phyloP scores from a whole-genome alignment of 2,329 filamentous ascomycete species.

The Ceratocystis cubensis region DNA sequence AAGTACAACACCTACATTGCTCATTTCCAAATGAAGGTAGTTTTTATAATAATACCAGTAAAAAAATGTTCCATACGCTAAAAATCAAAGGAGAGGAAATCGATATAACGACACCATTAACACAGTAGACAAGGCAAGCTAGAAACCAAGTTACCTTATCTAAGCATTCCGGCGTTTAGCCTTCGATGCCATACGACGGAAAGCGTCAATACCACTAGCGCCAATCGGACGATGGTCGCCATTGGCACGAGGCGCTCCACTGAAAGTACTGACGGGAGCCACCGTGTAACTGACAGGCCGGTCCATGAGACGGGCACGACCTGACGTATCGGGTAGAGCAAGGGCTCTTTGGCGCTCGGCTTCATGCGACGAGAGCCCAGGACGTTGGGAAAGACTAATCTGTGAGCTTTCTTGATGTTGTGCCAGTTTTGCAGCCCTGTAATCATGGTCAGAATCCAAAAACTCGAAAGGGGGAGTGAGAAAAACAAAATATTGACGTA shows the following conservation, averaged over 20 bases:
- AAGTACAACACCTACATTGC: background rate
- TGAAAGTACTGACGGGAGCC: constrained; percentile 50
- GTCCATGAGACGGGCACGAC: constrained; percentile 44
- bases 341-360: constrained; percentile 47
- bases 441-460: constrained; percentile 3
- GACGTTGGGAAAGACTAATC: constrained; percentile 40
- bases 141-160: background rate
- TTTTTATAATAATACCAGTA: constrained; percentile 1
- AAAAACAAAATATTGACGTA: constrained; percentile 30
- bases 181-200: constrained; percentile 53
- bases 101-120: background rate
- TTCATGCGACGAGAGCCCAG: constrained; percentile 33
- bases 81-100: background rate
- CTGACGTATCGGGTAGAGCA: constrained; percentile 42
- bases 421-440: constrained; percentile 41
- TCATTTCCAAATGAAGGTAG: background rate
- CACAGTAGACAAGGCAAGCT: background rate
- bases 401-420: constrained; percentile 39
- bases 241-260: constrained; percentile 31
- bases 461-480: constrained; percentile 17
- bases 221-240: constrained; percentile 46
- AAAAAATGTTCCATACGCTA: background rate
- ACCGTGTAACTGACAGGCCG: constrained; percentile 47
- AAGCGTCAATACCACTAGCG: constrained; percentile 50
- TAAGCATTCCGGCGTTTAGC: constrained; percentile 37